phyloP scores from a whole-genome alignment of 2,329 filamentous ascomycete species.

The Penicillium rolfsii region DNA sequence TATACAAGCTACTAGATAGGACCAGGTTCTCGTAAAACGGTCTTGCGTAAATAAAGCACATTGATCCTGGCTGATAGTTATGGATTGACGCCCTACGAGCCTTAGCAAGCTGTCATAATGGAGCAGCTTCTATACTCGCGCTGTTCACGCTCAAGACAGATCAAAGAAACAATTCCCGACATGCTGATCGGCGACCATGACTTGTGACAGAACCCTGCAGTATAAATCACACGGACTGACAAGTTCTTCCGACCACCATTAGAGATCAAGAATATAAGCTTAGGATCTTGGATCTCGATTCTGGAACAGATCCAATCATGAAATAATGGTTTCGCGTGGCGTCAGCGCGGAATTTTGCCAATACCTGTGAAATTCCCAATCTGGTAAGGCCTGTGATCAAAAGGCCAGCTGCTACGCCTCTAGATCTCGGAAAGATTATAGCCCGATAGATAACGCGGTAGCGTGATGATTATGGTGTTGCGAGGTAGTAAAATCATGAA shows the following conservation, averaged over 20 bases:
- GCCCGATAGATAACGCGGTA: slow-evolving; percentile 10
- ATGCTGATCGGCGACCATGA: slow-evolving; percentile 5
- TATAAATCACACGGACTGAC: neutral
- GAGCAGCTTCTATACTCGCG: neutral
- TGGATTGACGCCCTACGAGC: slow-evolving; percentile 7
- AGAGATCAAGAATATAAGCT: slow-evolving; percentile 6
- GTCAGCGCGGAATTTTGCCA: slow-evolving; percentile 11
- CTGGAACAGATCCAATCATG: slow-evolving; percentile 16
- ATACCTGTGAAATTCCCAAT: slow-evolving; percentile 6
- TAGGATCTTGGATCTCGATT: slow-evolving; percentile 14
- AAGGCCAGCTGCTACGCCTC: slow-evolving; percentile 6
- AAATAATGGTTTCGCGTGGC: neutral
- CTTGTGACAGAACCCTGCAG: neutral
- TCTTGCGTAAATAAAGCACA: neutral
- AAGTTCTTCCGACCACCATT: slow-evolving; percentile 10
- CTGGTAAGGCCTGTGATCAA: slow-evolving; percentile 9
- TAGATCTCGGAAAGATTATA: slow-evolving; percentile 20
- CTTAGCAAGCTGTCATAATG: neutral
- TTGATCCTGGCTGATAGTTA: neutral
- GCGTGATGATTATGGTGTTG: slow-evolving; percentile 4
- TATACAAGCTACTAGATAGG: slow-evolving; percentile 7
- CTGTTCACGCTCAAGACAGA: neutral
- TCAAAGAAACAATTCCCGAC: neutral
- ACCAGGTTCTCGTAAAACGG: neutral
- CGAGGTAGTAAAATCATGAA: slow-evolving; percentile 11